Base-by-base conservation (phyloP, 2,329 filamentous ascomycete genomes). In the Cordyceps militaris region DNA sequence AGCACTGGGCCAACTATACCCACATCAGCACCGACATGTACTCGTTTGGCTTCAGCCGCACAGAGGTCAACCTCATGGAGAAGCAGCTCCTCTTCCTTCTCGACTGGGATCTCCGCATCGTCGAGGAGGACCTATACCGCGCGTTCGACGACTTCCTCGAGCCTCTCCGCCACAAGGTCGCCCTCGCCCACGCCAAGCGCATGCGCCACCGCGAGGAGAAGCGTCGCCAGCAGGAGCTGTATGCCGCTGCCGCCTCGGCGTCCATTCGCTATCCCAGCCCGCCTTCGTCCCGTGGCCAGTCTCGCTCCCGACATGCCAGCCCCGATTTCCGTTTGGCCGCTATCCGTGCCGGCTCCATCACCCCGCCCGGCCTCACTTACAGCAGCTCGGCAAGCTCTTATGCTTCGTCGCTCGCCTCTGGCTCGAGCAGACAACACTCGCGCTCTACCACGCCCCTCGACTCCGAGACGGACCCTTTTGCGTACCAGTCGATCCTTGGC, bases 11-110 rank as follows among this genome's bases (percentile, higher is more conserved):
- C 63, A 87, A 86, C 67, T 99, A 97, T 79, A 96, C 88, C 60
- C 77, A 86, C 66, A 86, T 96, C 65, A 87, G 79, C 71, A 84
- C 85, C 11, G 76, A 79, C 9, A 70, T 66, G 61, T 80, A 77
- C 69, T 83, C 79, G 68, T 99, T 97, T 68, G 89, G 91, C 66
- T 97, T 99, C 80, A 93, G 86, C 67, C 82, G 92, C 64, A 94
- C 90, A 36, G 94, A 99, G 76, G 94, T 99, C 67, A 99, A 99
- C 78, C 81, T 97, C 61, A 99, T 99, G 94, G 94, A 99, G 82
- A 95, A 96, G 82, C 94, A 99, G 76, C 82, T 99, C 30, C 86
- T 99, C 54, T 94, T 91, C 78, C 83, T 99, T 44, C 81, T 99
- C 47, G 89, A 97, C 70, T 99, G 92, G 91, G 91, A 99, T 64